These are phyloP conservation scores for Coemansia sp. DNA, from an alignment of 192 early-diverging fungal species.

Conservation along the genomic window DNA sequence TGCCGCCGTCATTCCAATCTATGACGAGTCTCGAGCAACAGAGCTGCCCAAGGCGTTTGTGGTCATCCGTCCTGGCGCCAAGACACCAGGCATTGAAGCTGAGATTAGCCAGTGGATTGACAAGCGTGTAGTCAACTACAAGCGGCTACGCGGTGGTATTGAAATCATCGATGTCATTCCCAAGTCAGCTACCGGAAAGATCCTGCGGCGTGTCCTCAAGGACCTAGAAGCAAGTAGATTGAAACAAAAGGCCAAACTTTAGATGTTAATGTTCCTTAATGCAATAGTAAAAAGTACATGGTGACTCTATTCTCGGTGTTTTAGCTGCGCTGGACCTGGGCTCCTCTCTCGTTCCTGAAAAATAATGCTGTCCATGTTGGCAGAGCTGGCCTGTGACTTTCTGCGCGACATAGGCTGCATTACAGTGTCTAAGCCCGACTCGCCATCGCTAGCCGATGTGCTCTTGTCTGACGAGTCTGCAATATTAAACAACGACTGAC, in stretches of 20 bases:
- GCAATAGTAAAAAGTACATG: not conserved
- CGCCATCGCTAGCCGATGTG: conserved; percentile 6
- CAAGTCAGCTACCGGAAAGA: conserved; percentile 81
- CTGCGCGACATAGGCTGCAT: not conserved
- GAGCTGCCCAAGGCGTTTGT: conserved; percentile 84
- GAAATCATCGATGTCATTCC: conserved; percentile 69
- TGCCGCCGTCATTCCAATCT: conserved; percentile 65
- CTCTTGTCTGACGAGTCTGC: not conserved
- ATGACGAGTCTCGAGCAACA: conserved; percentile 59
- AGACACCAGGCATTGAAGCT: conserved; percentile 32
- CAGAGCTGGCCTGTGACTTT: not conserved
- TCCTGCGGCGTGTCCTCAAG: conserved; percentile 68
- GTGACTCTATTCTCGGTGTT: not conserved
- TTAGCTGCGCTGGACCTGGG: conserved; percentile 1
- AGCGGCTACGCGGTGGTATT: conserved; percentile 78
- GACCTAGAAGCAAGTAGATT: conserved; percentile 24
- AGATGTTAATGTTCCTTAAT: not conserved
- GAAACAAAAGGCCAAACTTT: conserved; percentile 23
- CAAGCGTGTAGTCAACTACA: conserved; percentile 66
- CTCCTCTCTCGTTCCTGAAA: not conserved
- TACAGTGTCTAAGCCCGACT: not conserved
- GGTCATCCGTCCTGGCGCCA: conserved; percentile 57
- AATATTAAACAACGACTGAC: conserved; percentile 10
- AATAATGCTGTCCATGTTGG: conserved; percentile 3
- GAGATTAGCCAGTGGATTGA: conserved; percentile 59